Percentiles rank a stretch among this genome's conserved stretches.
phyloP scores from a whole-genome alignment of 495 filamentous ascomycete genomes.

The Viridothelium virens region DNA sequence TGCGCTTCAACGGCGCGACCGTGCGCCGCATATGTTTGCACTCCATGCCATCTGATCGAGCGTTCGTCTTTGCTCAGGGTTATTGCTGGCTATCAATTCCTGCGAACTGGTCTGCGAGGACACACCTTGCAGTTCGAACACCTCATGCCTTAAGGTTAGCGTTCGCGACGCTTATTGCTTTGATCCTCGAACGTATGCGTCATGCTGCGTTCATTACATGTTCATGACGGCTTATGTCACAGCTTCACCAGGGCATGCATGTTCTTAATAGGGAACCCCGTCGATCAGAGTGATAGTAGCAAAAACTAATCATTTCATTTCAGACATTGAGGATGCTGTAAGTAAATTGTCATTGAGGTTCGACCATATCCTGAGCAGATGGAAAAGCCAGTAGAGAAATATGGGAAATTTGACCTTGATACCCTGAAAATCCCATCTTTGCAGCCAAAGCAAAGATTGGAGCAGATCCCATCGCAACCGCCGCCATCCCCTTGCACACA shows the following conservation, averaged over 20 bases:
- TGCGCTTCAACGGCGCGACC: not conserved
- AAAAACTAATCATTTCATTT: conserved; percentile 7
- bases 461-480: not conserved
- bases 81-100: not conserved
- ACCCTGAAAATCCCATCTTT: not conserved
- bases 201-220: not conserved
- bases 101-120: not conserved
- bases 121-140: conserved; percentile 3
- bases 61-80: not conserved
- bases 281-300: not conserved
- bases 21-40: not conserved
- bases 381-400: not conserved
- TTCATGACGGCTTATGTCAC: not conserved
- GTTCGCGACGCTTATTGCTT: not conserved
- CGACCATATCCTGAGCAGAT: not conserved
- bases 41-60: no score
- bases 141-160: not conserved
- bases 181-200: no score
- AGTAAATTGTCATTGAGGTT: not conserved
- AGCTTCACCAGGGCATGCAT: not conserved
- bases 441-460: not conserved
- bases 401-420: not conserved
- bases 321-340: conserved; percentile 7
- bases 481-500: not conserved
- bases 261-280: not conserved